Conservation (phyloP, 106 monocot species). For the Dioscorea alata region DNA sequence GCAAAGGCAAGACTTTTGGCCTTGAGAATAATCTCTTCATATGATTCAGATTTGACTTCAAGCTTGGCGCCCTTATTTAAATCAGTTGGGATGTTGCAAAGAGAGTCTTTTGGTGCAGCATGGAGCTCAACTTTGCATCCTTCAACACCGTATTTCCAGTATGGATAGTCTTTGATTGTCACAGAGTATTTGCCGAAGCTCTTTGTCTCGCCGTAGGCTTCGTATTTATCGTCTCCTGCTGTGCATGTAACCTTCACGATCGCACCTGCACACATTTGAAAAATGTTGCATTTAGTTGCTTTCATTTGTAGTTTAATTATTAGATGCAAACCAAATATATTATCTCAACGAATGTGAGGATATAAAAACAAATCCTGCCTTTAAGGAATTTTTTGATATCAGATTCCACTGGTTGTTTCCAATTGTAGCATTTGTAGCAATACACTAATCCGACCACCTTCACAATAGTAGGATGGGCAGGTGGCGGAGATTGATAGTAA, state of each 20-base stretch:
- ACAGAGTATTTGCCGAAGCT: slow-evolving; percentile 37
- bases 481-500: slow-evolving; percentile 6
- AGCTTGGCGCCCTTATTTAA: slow-evolving; percentile 29
- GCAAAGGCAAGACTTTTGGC: slow-evolving; percentile 44
- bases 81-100: slow-evolving; percentile 38
- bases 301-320: background rate
- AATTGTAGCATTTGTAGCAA: slow-evolving; percentile 57
- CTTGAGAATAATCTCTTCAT: slow-evolving; percentile 26
- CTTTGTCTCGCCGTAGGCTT: slow-evolving; percentile 35
- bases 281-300: no score
- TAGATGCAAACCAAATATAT: no score
- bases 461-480: slow-evolving; percentile 14
- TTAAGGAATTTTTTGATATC: slow-evolving; percentile 41
- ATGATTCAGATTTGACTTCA: slow-evolving; percentile 20
- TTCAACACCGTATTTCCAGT: slow-evolving; percentile 32
- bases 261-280: slow-evolving; percentile 22
- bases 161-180: slow-evolving; percentile 29
- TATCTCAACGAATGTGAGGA: no score
- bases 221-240: slow-evolving; percentile 20
- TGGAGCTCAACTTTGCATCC: slow-evolving; percentile 38
- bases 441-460: slow-evolving; percentile 60
- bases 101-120: slow-evolving; percentile 42
- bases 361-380: slow-evolving; percentile 16
- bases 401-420: slow-evolving; percentile 34
- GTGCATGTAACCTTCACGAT: slow-evolving; percentile 51